Base-by-base conservation (phyloP, 257 asterid species). In the Forsythia viridissima region DNA sequence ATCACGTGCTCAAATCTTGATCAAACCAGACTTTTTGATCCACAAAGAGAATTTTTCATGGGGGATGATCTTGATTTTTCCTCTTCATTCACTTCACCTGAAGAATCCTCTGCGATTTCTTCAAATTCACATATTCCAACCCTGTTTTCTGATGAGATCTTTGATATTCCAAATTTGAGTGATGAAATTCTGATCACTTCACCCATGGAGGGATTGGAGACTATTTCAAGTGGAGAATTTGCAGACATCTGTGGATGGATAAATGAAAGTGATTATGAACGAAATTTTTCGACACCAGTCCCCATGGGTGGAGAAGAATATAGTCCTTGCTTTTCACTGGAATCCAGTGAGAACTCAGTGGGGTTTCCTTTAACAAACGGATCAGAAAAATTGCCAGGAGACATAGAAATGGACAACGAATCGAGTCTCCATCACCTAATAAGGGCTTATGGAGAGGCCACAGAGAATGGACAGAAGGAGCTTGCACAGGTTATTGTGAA, bases 381-480 rank as follows among this genome's bases (percentile, higher is more conserved):
- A 75, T 18, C 82, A 39, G 37, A 84, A 8, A 20, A 55, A 8
- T 42, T 86, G 63, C 90, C 86, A 46, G 84, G 76, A 18, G 77
- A 63, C n/a, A 69, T 74, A 72, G 90, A 85, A 79, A 74, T 80
- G n/a, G 88, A 91, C 73, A 82, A 67, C 8, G 88, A 87, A 63
- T 42, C 77, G 24, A 52, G 78, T 48, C 87, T 90, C 3, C 82
- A 72, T 44, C 97, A 92, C 80, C 87, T 92, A 2, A 81, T 90
- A 6, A 77, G 68, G 76, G 98, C 92, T 11, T 88, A 90, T 44
- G 92, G 87, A 16, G 97, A 92, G 78, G 92, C 97, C 12, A 72
- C 42, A 69, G 88, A 84, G 80, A 89, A 88, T 71, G 89, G 89
- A 18, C 89, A 89, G 41, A 80, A 30, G 55, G 93, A 87, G 84